Percentiles rank a stretch among this genome's conserved stretches.
phyloP scores from a whole-genome alignment of 768 basidiomycete genomes.

The Collybia sp. region DNA sequence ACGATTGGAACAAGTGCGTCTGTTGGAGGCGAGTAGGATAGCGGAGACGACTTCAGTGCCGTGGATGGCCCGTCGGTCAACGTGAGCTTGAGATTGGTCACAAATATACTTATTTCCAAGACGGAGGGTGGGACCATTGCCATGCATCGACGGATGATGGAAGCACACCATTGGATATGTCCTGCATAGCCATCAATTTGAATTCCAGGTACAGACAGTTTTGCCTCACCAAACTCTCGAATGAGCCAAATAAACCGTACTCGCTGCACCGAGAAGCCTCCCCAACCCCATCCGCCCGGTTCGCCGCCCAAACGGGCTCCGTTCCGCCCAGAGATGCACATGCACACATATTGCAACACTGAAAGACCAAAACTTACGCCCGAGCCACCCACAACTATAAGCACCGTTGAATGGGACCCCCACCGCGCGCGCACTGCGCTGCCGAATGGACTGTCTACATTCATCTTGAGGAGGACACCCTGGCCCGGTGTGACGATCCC shows the following conservation, averaged over 20 bases:
- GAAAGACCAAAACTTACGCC: slow-evolving; percentile 72
- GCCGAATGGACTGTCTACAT: slow-evolving; percentile 68
- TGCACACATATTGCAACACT: slow-evolving; percentile 59
- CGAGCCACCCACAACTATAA: slow-evolving; percentile 69
- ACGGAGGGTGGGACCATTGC: slow-evolving; percentile 36
- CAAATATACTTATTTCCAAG: slow-evolving; percentile 70
- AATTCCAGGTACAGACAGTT: slow-evolving; percentile 33
- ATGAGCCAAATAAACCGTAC: slow-evolving; percentile 77
- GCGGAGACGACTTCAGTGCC: slow-evolving; percentile 1
- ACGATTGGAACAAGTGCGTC: neutral
- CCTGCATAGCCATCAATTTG: too few relatives aligned
- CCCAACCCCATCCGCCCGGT: slow-evolving; percentile 35
- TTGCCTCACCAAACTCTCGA: slow-evolving; percentile 62
- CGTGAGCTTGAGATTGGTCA: slow-evolving; percentile 39
- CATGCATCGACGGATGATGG: slow-evolving; percentile 57
- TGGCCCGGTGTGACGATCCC: slow-evolving; percentile 27
- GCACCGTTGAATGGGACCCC: slow-evolving; percentile 50
- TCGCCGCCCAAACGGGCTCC: too few relatives aligned
- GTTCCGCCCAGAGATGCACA: slow-evolving; percentile 41
- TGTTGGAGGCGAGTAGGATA: neutral
- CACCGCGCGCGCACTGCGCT: slow-evolving; percentile 56
- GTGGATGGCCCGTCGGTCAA: neutral
- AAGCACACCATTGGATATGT: slow-evolving; percentile 56
- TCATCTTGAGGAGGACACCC: slow-evolving; percentile 51
- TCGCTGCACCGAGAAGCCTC: slow-evolving; percentile 38